Evolutionary conservation across 192 early-diverging fungal species (phyloP).

Genomic region (Funneliformis mosseae): DNA sequence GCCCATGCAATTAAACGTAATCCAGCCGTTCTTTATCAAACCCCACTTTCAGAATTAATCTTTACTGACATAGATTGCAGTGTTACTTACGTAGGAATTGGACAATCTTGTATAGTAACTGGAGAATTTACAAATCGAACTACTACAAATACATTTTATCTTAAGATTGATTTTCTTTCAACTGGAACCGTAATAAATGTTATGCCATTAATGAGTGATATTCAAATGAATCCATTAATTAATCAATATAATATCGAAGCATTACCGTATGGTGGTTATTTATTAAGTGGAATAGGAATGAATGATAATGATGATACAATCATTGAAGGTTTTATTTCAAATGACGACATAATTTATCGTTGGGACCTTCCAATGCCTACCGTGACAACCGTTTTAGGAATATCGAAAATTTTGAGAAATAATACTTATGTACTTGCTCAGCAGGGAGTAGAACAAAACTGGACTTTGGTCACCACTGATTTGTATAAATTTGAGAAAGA

Average conservation of each 20-base stretch:
- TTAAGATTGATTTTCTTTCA: not conserved
- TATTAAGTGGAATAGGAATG: not conserved
- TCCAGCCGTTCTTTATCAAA: too few species aligned
- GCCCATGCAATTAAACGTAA: too few species aligned
- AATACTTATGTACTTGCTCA: not conserved
- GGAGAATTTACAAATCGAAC: not conserved
- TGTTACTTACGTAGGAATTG: too few species aligned
- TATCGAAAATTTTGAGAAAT: not conserved
- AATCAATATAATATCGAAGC: not conserved
- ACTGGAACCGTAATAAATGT: not conserved
- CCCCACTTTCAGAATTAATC: too few species aligned
- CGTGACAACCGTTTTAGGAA: not conserved
- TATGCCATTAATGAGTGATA: too few species aligned
- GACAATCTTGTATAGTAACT: not conserved
- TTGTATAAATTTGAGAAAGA: not conserved
- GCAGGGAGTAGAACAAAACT: not conserved
- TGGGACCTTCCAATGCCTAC: not conserved
- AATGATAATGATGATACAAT: too few species aligned
- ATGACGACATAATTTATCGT: fast-evolving
- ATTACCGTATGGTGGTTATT: not conserved
- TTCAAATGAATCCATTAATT: not conserved
- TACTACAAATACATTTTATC: not conserved
- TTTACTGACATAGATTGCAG: too few species aligned
- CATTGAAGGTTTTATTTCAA: not conserved
- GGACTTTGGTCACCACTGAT: not conserved